Conservation (phyloP, 2,329 filamentous ascomycete genomes). For the Moelleriella libera region DNA sequence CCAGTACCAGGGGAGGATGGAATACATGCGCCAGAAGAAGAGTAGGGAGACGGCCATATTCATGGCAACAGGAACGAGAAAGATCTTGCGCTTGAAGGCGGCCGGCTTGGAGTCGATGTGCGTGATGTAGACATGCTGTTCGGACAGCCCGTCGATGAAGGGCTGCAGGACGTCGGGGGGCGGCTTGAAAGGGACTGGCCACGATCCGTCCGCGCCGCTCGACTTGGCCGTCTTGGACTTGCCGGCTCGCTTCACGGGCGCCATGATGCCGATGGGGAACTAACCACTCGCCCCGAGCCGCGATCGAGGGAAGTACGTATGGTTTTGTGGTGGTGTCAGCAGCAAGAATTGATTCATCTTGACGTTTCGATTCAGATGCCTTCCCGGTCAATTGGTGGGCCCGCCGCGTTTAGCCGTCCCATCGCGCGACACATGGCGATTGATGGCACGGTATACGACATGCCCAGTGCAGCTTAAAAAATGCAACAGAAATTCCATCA, state of each 20-base stretch:
- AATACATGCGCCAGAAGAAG: slow-evolving; percentile 54
- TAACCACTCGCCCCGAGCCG: background rate
- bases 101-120: slow-evolving; percentile 63
- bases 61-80: slow-evolving; percentile 62
- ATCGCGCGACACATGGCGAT: no score
- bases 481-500: no score
- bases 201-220: slow-evolving; percentile 15
- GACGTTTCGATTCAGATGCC: no score
- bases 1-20: slow-evolving; percentile 60
- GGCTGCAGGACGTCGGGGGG: slow-evolving; percentile 48
- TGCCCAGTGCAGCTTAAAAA: no score
- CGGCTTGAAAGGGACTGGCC: slow-evolving; percentile 53
- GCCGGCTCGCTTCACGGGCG: slow-evolving; percentile 17
- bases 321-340: no score
- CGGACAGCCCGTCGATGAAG: slow-evolving; percentile 52
- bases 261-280: slow-evolving; percentile 10
- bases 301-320: no score
- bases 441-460: no score
- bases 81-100: slow-evolving; percentile 69
- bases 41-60: slow-evolving; percentile 54
- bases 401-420: no score
- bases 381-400: no score
- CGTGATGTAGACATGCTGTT: slow-evolving; percentile 64
- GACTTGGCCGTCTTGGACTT: slow-evolving; percentile 15
- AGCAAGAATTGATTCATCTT: no score